These are phyloP conservation scores for Sarocladium strictum DNA, from an alignment of 2,329 filamentous ascomycete species.

Conservation along the genomic window DNA sequence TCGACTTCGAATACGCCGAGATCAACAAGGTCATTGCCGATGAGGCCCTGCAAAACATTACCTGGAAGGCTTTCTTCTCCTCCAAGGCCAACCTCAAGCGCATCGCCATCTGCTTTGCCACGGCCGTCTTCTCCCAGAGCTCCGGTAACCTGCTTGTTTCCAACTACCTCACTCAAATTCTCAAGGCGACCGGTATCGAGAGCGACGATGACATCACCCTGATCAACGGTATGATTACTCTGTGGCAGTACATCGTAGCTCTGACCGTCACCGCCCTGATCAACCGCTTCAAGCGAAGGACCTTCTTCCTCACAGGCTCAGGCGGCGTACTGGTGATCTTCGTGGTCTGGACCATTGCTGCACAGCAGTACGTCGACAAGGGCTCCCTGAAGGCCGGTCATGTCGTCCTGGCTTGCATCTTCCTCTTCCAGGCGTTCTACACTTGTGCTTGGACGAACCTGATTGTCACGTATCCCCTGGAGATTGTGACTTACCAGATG, in stretches of 20 bases:
- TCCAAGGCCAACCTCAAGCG: slow-evolving; percentile 33
- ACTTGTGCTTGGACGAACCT: slow-evolving; percentile 37
- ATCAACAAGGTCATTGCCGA: slow-evolving; percentile 41
- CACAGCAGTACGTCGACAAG: slow-evolving; percentile 29
- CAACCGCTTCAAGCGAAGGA: slow-evolving; percentile 29
- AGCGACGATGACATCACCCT: slow-evolving; percentile 32
- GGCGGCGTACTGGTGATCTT: slow-evolving; percentile 32
- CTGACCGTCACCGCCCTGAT: slow-evolving; percentile 30
- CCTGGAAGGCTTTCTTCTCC: slow-evolving; percentile 36
- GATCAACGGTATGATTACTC: slow-evolving; percentile 33
- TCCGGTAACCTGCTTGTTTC: slow-evolving; percentile 36
- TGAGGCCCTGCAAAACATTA: slow-evolving; percentile 32
- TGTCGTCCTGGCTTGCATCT: slow-evolving; percentile 34
- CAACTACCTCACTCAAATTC: slow-evolving; percentile 33
- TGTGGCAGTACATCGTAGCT: slow-evolving; percentile 37
- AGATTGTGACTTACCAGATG: slow-evolving; percentile 35
- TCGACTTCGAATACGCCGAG: slow-evolving; percentile 41
- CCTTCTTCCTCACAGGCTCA: slow-evolving; percentile 32
- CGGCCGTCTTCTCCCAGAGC: slow-evolving; percentile 33
- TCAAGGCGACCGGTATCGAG: slow-evolving; percentile 32
- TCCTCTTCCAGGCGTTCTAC: slow-evolving; percentile 35
- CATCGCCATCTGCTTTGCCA: slow-evolving; percentile 32
- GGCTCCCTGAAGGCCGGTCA: slow-evolving; percentile 24
- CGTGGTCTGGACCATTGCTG: slow-evolving; percentile 32
- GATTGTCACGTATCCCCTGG: slow-evolving; percentile 36